A percentile compares a stretch with the other conserved stretches of the same genome.
phyloP scores from a whole-genome alignment of 2,329 filamentous ascomycete genomes.

The Pezicula carpinea region DNA sequence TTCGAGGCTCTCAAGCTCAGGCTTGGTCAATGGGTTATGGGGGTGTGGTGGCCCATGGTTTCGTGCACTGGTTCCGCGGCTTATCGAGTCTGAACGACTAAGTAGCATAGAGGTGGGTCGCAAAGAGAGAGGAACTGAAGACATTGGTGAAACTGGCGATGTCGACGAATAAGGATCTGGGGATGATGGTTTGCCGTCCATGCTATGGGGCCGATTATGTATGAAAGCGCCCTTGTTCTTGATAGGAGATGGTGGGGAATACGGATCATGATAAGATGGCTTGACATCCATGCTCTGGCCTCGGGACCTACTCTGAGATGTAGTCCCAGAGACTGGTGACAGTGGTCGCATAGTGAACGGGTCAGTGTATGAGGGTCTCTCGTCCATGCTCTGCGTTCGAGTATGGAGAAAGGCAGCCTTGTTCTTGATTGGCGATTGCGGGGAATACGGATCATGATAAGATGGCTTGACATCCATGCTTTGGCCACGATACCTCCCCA shows the following conservation, averaged over 20 bases:
- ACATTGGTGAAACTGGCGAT: slow-evolving; percentile 3
- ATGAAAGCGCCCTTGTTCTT: too few relatives aligned
- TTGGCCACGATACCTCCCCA: too few relatives aligned
- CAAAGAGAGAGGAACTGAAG: slow-evolving; percentile 8
- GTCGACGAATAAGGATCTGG: too few relatives aligned
- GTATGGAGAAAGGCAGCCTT: slow-evolving; percentile 20
- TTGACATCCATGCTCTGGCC: slow-evolving; percentile 7
- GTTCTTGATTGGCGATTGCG: slow-evolving; percentile 4
- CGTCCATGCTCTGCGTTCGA: slow-evolving; percentile 53
- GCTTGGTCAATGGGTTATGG: slow-evolving; percentile 49
- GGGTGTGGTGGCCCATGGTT: slow-evolving; percentile 27
- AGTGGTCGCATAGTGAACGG: too few relatives aligned
- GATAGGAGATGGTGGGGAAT: too few relatives aligned
- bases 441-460: not conserved
- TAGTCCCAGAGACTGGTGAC: too few relatives aligned
- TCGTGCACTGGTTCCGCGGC: slow-evolving; percentile 12
- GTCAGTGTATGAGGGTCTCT: too few relatives aligned
- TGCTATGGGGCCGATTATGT: too few relatives aligned
- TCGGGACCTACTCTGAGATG: not conserved
- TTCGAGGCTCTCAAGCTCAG: slow-evolving; percentile 76
- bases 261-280: slow-evolving; percentile 13
- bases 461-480: not conserved
- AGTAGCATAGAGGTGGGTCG: slow-evolving; percentile 55
- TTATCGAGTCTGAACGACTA: slow-evolving; percentile 51
- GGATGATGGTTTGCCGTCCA: too few relatives aligned